These are phyloP conservation scores for Glycyrrhiza uralensis DNA, from an alignment of 306 rosid species.

Conservation along the genomic window DNA sequence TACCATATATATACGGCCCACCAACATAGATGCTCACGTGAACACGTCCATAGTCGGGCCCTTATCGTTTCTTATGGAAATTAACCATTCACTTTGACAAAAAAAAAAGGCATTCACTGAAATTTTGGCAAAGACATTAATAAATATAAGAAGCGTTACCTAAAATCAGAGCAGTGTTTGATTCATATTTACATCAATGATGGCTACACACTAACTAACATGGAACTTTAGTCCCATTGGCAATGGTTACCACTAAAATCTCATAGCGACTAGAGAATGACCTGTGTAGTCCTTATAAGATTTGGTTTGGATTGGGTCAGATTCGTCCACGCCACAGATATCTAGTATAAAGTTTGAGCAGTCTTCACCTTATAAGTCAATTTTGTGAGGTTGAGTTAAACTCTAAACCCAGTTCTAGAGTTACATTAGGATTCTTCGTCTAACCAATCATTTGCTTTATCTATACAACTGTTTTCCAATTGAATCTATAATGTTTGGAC, in stretches of 20 bases:
- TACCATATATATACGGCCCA: slow-evolving; percentile 12
- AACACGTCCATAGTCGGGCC: not conserved
- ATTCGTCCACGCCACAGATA: no score
- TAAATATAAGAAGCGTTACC: not conserved
- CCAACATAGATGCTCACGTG: not conserved
- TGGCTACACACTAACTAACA: not conserved
- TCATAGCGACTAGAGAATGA: no score
- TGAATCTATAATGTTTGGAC: not conserved
- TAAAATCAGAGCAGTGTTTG: not conserved
- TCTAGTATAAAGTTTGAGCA: no score
- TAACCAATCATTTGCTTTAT: not conserved
- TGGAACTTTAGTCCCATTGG: not conserved
- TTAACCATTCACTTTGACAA: no score
- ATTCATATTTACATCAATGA: not conserved
- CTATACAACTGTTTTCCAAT: not conserved
- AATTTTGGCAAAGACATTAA: not conserved
- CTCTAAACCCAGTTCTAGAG: no score
- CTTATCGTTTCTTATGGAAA: not conserved
- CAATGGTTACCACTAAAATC: no score
- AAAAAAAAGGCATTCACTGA: not conserved
- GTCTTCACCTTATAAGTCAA: no score
- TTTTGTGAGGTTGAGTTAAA: no score
- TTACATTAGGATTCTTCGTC: no score
- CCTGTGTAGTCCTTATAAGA: no score
- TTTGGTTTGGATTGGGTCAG: no score